phyloP scores from a whole-genome alignment of 2,329 filamentous ascomycete genomes.

The Tolypocladium ophioglossoides region DNA sequence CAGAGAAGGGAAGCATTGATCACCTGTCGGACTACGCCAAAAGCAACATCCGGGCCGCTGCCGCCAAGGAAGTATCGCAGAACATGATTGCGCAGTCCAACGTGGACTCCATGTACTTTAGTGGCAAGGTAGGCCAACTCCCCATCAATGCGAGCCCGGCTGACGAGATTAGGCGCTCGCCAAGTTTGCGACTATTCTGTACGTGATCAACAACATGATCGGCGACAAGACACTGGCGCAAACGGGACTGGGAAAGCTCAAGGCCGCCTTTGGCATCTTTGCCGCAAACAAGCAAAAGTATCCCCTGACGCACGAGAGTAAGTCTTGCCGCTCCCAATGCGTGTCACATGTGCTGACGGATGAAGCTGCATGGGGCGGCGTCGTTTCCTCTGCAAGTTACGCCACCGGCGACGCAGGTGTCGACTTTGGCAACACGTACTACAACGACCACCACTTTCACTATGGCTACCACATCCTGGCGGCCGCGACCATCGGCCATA shows the following conservation, averaged over 20 bases:
- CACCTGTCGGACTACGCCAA: slow-evolving; percentile 43
- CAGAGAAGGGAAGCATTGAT: slow-evolving; percentile 35
- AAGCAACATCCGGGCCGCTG: slow-evolving; percentile 47
- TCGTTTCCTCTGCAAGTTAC: slow-evolving; percentile 70
- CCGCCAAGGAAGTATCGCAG: slow-evolving; percentile 64
- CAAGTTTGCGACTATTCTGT: slow-evolving; percentile 63
- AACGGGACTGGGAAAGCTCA: slow-evolving; percentile 49
- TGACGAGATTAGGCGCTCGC: slow-evolving; percentile 45
- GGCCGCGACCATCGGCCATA: slow-evolving; percentile 68
- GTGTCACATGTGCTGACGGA: slow-evolving; percentile 3
- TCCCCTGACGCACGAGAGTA: slow-evolving; percentile 54
- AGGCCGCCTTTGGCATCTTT: slow-evolving; percentile 56
- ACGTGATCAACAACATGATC: slow-evolving; percentile 53
- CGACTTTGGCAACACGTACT: slow-evolving; percentile 87
- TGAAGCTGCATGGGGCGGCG: slow-evolving; percentile 61
- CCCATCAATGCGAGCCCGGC: background rate
- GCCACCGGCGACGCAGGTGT: slow-evolving; percentile 53
- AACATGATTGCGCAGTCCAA: slow-evolving; percentile 65
- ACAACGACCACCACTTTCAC: slow-evolving; percentile 68
- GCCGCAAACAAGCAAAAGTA: slow-evolving; percentile 56
- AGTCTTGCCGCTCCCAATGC: slow-evolving; percentile 12
- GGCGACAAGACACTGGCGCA: slow-evolving; percentile 46
- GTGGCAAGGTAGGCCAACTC: slow-evolving; percentile 55
- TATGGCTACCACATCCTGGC: slow-evolving; percentile 87
- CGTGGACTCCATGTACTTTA: slow-evolving; percentile 83